Base-by-base conservation (phyloP, 2,329 filamentous ascomycete species). In the Microascus cirrosus region DNA sequence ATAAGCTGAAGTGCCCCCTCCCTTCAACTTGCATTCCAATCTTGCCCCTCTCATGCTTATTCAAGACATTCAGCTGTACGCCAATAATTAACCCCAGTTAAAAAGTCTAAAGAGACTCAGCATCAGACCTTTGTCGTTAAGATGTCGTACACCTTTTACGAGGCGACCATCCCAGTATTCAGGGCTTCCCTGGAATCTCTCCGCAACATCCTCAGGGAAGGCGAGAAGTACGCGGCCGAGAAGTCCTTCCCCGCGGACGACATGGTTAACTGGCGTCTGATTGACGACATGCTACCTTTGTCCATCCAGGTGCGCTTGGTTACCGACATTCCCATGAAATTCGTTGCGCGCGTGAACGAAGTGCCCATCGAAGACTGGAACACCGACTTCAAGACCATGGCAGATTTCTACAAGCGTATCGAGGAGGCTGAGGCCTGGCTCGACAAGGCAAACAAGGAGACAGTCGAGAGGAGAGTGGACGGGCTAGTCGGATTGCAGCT, bases 261-360 rank as follows among this genome's bases (percentile, higher is more conserved):
- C 13, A 61, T 76, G 56, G 59, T 69, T 55, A 58, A 63, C 3
- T 67, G 69, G 35, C 67, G 67, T 42, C 64, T 77, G 36, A 57
- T 63, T 60, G 64, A 67, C 2, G 73, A 77, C 68, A 78, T 78
- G 76, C 67, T 71, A 10, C 70, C 73, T 55, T 64, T 77, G 39
- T 65, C 59, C 62, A 71, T 73, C 66, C 76, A 78, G 64, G 65
- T 76, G 58, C 59, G 61, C 61, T 63, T 70, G 59, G 62, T 64
- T 42, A 63, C 68, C 60, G 67, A 70, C 62, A 53, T 61, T 8
- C 59, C 65, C 28, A 60, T 65, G 59, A 70, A 71, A 65, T 59
- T 72, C 20, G 62, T 68, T 39, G 67, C 69, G n/a, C 71, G 70
- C 60, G 61, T 69, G 45, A 61, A 62, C 13, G 74, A 70, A 62